phyloP scores from a whole-genome alignment of 108 stramenopile species.

The Nitzschia putrida region DNA sequence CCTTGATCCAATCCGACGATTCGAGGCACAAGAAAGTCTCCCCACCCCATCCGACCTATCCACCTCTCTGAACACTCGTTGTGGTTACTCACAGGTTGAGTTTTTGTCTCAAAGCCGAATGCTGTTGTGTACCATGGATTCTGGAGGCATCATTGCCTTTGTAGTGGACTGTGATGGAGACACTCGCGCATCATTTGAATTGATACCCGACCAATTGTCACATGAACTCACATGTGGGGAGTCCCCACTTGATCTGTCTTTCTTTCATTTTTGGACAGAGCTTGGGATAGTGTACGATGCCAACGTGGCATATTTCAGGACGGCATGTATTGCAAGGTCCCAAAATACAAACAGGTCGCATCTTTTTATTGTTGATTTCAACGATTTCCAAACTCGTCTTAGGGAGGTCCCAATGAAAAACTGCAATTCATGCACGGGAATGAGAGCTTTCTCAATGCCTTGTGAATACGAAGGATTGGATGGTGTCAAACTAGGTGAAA shows the following conservation, averaged over 20 bases:
- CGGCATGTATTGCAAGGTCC: slow-evolving; percentile 58
- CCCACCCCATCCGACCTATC: neutral
- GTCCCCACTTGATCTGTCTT: slow-evolving; percentile 46
- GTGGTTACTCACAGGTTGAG: neutral
- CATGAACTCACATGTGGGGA: slow-evolving; percentile 40
- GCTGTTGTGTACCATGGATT: slow-evolving; percentile 66
- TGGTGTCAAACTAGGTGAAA: slow-evolving; percentile 39
- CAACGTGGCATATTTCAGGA: slow-evolving; percentile 49
- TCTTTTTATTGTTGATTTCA: slow-evolving; percentile 68
- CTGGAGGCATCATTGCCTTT: slow-evolving; percentile 65
- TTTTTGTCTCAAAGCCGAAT: slow-evolving; percentile 44
- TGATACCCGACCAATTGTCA: slow-evolving; percentile 58
- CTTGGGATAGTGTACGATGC: slow-evolving; percentile 49
- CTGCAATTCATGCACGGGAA: slow-evolving; percentile 55
- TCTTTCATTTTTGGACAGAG: slow-evolving; percentile 69
- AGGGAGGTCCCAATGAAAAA: slow-evolving; percentile 49
- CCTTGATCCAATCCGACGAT: too few species aligned
- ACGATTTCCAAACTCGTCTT: slow-evolving; percentile 48
- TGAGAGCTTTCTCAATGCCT: slow-evolving; percentile 48
- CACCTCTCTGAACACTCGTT: neutral
- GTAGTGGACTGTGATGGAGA: slow-evolving; percentile 53
- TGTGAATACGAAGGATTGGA: neutral
- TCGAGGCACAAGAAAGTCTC: too few species aligned
- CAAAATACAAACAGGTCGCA: slow-evolving; percentile 49
- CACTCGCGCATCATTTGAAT: slow-evolving; percentile 64